Evolutionary conservation across 371 early-diverging fungal species (phyloP).

Genomic region (Mortierella sp.): DNA sequence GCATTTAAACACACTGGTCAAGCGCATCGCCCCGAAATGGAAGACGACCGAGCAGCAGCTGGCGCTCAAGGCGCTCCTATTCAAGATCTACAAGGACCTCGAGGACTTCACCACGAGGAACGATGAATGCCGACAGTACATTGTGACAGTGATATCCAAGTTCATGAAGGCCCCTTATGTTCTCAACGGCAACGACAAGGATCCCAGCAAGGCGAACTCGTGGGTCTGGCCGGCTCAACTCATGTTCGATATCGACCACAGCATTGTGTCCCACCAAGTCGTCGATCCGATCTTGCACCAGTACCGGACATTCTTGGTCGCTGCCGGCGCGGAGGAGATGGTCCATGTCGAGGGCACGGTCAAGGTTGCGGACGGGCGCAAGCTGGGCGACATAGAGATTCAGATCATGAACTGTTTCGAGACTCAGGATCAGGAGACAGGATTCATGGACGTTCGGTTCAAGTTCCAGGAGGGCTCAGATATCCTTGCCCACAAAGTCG

Average conservation of each 20-base stretch:
- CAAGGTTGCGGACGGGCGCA: constrained; percentile 14
- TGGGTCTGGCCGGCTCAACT: constrained; percentile 32
- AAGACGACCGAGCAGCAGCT: constrained; percentile 5
- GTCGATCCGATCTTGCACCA: constrained; percentile 5
- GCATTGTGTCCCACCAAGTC: not conserved
- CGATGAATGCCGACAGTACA: no score
- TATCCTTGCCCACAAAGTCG: constrained; percentile 40
- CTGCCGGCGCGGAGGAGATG: constrained; percentile 19
- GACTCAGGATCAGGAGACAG: constrained; percentile 23
- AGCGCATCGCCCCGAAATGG: constrained; percentile 17
- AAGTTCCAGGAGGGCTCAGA: constrained; percentile 1
- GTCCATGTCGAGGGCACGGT: constrained; percentile 13
- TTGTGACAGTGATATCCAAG: not conserved
- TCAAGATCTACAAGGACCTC: constrained; percentile 15
- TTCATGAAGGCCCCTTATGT: constrained; percentile 12
- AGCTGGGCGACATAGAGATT: constrained; percentile 6
- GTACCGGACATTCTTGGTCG: constrained; percentile 21
- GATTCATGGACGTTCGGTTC: constrained; percentile 46
- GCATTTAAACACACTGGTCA: constrained; percentile 18
- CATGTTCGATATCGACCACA: constrained; percentile 30
- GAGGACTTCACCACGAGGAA: not conserved
- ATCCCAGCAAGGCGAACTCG: not conserved
- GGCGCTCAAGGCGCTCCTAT: not conserved
- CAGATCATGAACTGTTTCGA: constrained; percentile 17
- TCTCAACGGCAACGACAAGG: constrained; percentile 19